Conservation (phyloP, 345 rosid species). For the Salix koriyanagi region DNA sequence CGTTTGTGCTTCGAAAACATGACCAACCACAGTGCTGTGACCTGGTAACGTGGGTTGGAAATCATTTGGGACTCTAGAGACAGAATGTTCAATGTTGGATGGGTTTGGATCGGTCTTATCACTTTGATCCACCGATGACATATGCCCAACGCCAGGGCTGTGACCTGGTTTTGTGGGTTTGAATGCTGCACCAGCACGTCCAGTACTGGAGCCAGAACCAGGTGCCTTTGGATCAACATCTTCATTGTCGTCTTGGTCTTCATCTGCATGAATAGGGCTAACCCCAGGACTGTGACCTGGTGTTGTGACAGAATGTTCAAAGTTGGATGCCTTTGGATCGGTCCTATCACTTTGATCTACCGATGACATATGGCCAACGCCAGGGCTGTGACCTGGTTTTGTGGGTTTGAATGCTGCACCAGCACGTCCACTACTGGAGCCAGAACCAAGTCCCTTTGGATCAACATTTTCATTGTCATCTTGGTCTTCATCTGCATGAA, state of each 20-base stretch:
- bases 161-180: constrained; percentile 43
- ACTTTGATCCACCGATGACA: neutral
- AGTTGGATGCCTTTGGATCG: neutral
- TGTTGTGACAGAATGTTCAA: no score
- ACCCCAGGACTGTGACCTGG: no score
- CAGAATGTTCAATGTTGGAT: neutral
- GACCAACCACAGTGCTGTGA: constrained; percentile 45
- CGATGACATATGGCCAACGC: constrained; percentile 36
- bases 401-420: constrained; percentile 24
- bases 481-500: neutral
- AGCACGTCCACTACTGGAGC: neutral
- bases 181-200: neutral
- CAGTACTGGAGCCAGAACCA: neutral
- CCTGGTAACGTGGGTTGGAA: constrained; percentile 40
- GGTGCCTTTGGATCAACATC: neutral
- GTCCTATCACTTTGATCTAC: neutral
- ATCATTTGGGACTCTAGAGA: constrained; percentile 16
- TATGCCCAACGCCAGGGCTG: constrained; percentile 51
- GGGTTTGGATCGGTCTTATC: neutral
- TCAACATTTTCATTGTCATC: no score
- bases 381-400: constrained; percentile 41
- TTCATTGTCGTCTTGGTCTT: neutral
- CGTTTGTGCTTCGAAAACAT: constrained; percentile 21
- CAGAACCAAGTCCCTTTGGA: neutral
- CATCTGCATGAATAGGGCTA: no score